A percentile compares a stretch with the other conserved stretches of the same genome.
phyloP scores from a whole-genome alignment of 2,329 filamentous ascomycete genomes.

The Hirsutella thompsonii region DNA sequence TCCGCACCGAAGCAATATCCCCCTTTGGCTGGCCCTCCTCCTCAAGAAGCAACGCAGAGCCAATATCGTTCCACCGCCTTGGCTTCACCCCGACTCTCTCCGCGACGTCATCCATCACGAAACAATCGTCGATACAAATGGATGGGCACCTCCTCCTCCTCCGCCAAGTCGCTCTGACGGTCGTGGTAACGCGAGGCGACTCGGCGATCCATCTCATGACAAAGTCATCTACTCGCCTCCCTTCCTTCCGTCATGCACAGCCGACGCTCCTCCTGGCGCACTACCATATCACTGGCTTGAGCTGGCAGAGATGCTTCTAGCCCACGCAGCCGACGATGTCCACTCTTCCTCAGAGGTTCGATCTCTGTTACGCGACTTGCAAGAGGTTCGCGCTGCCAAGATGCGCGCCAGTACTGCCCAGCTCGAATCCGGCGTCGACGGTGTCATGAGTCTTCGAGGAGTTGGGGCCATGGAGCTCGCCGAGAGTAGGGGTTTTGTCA shows the following conservation, averaged over 20 bases:
- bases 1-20: conserved; percentile 65
- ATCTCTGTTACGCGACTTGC: conserved; percentile 63
- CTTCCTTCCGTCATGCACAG: conserved; percentile 65
- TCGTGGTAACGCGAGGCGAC: conserved; percentile 26
- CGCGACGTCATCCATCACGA: conserved; percentile 69
- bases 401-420: conserved; percentile 62
- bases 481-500: conserved; percentile 73
- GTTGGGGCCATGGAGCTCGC: conserved; percentile 90
- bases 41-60: conserved; percentile 89
- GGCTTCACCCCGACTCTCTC: conserved; percentile 70
- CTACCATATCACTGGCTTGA: conserved; percentile 96
- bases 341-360: conserved; percentile 60
- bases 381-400: conserved; percentile 84
- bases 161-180: conserved; percentile 41
- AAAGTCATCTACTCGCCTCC: conserved; percentile 48
- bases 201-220: conserved; percentile 12
- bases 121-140: conserved; percentile 53
- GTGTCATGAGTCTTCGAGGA: conserved; percentile 57
- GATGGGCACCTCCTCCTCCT: conserved; percentile 67
- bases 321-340: conserved; percentile 76
- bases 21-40: conserved; percentile 88
- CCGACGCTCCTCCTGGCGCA: conserved; percentile 51
- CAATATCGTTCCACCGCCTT: conserved; percentile 83
- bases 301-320: conserved; percentile 73
- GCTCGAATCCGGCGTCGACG: conserved; percentile 57